Evolutionary conservation across 108 stramenopile genomes (phyloP).

Genomic region (Halocafeteria seosinensis): DNA sequence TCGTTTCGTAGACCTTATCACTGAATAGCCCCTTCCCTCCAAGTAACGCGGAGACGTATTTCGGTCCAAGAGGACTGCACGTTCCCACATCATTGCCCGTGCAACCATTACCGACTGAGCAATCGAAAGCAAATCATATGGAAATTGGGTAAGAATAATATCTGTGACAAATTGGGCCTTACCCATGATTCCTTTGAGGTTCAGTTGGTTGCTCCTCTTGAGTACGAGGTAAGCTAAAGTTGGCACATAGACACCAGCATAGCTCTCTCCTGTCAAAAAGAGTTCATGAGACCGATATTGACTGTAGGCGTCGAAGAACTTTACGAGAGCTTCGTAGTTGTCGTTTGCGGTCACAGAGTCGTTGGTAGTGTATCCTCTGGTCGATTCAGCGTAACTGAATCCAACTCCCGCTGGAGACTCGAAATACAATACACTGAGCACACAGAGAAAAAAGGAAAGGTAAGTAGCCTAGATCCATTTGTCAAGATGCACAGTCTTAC

Average conservation of each 20-base stretch:
- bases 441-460: constrained; percentile 35
- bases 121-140: too few species aligned
- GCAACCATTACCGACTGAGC: constrained; percentile 35
- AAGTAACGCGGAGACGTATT: constrained; percentile 4
- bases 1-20: not conserved
- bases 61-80: constrained; percentile 17
- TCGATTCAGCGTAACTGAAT: constrained; percentile 31
- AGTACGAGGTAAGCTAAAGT: constrained; percentile 41
- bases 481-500: too few species aligned
- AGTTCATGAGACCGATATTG: constrained; percentile 42
- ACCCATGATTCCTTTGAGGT: constrained; percentile 10
- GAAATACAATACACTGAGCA: constrained; percentile 43
- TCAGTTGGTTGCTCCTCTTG: not conserved
- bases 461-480: not conserved
- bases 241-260: constrained; percentile 64
- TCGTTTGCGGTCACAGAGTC: constrained; percentile 52
- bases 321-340: constrained; percentile 32
- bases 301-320: constrained; percentile 50
- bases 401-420: constrained; percentile 59
- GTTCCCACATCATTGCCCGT: constrained; percentile 24
- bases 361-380: constrained; percentile 12
- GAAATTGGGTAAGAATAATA: too few species aligned
- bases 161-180: too few species aligned
- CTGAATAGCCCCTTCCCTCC: not conserved
- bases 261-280: constrained; percentile 58